Base-by-base conservation (phyloP, 331 rosid species). In the Saraca asoca region DNA sequence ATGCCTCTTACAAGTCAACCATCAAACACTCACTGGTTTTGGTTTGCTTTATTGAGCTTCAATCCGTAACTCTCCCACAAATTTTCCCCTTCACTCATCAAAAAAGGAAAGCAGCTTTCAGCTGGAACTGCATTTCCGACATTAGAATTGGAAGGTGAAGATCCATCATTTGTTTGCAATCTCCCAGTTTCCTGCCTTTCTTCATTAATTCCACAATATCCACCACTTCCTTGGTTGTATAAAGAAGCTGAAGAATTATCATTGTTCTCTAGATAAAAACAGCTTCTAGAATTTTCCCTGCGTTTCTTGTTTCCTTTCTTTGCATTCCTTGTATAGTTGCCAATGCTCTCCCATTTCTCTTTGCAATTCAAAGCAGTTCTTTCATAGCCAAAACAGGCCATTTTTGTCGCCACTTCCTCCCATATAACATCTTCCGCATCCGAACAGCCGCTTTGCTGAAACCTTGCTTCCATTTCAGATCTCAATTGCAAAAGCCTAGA, bases 51-150 rank as follows among this genome's bases (percentile, higher is more conserved):
- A 83, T 70, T 79, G 79, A 90, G 77, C 82, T 87, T 93, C 51
- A 89, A 39, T 11, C 87, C 94, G 58, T 81, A 93, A 56, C 81
- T 90, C 53, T 94, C 90, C 97, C 97, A 93, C 86, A 90, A 70
- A 46, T 82, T 82, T 12, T 84, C 97, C 62, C 85, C 87, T 34
- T 88, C 91, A 12, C 73, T 73, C 81, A 93, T 80, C 77, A 93
- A 73, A 77, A 90, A 93, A 4, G 92, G 90, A 75, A 84, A 93
- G 53, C 95, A 85, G 18, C 68, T 76, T 7, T 89, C 89, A 46
- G 44, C 34, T 0, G 76, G 76, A 74, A 75, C 83, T 46, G 74
- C 81, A 62, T 73, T 80, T 2, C 77, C 83, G 7, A 66, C 80
- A 64, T 90, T 84, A 33, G 93, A 80, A 71, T 82, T 74, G 8